Evolutionary conservation across 306 rosid genomes (phyloP), one percentile per base, ranked within the genome.

Genomic region (Trichosanthes cucumerina): DNA sequence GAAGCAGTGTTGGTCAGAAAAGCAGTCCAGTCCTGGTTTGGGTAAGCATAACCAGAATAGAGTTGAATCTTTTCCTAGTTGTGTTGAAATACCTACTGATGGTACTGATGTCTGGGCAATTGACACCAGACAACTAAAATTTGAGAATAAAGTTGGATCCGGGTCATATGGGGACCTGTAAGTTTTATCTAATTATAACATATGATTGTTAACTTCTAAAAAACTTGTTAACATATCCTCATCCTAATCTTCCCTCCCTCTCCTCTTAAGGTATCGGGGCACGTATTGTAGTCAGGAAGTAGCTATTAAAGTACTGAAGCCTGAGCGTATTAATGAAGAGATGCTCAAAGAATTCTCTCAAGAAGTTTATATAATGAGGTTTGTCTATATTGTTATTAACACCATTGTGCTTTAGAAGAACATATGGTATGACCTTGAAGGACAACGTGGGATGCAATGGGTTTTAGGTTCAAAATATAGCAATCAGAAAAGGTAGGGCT

Each of bases 301-400:
- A 84, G 99, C 99, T 73, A 86, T 96, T 85, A 96, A 96, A 86
- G 80, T 96, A 82, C 95, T 96, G 63, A 92, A 85, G 86, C 91
- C 95, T 77, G 99, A 96, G 81, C 91, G 87, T 31, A 86, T 92
- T 83, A 91, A 79, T 80, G 85, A 88, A 78, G 97, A 92, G 82
- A 96, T 92, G 98, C 80, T 96, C 84, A 86, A 81, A 82, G 99
- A 96, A 83, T 96, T 96, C 86, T 85, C 97, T 13, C 99, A 96
- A 85, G 99, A 96, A 90, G 99, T 96, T 78, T 96, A 92, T 84
- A 96, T 96, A 80, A 87, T 96, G 98, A 96, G 98, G 96, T 92
- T 84, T 78, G 93, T 87, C 79, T 82, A 57, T 79, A 66, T 82
- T 78, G 73, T 83, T 52, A 64, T 64, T 79, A 34, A 53, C 50